A percentile compares a stretch with the other conserved stretches of the same genome.
phyloP scores from a whole-genome alignment of 768 basidiomycete species.

The Mycena leptocephala region DNA sequence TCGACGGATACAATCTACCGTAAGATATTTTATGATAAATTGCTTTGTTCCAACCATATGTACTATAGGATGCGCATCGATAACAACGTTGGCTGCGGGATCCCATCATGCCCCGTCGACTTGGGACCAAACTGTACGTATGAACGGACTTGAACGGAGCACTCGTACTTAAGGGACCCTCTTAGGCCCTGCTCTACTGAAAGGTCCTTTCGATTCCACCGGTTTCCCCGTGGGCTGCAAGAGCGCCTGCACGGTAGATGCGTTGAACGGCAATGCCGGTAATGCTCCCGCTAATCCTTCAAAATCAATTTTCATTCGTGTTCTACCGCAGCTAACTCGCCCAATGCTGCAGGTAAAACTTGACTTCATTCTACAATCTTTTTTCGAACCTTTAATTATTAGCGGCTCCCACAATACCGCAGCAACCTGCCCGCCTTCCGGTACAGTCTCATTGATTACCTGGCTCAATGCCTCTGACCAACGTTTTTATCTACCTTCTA shows the following conservation, averaged over 20 bases:
- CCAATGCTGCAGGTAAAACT: conserved; percentile 49
- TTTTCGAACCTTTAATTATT: too few relatives aligned
- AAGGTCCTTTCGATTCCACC: too few relatives aligned
- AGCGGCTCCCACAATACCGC: conserved; percentile 48
- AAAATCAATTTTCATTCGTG: neutral
- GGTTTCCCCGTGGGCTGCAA: conserved; percentile 62
- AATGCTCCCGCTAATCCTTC: conserved; percentile 12
- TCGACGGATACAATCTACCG: conserved; percentile 2
- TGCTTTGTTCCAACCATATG: neutral
- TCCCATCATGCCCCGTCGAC: conserved; percentile 63
- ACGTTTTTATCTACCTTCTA: neutral
- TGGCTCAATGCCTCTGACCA: neutral
- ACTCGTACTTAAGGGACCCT: too few relatives aligned
- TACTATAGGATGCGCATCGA: conserved; percentile 37
- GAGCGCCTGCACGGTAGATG: conserved; percentile 57
- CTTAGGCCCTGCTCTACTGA: too few relatives aligned
- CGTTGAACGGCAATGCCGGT: conserved; percentile 51
- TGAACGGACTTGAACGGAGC: neutral
- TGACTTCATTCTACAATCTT: too few relatives aligned
- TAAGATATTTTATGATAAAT: neutral
- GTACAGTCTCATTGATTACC: neutral
- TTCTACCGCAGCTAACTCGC: conserved; percentile 36
- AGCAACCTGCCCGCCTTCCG: conserved; percentile 64
- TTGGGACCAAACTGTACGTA: conserved; percentile 58
- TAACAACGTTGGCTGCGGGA: conserved; percentile 53